Conservation (phyloP, 2,329 filamentous ascomycete species). For the Metarhizium robertsii region DNA sequence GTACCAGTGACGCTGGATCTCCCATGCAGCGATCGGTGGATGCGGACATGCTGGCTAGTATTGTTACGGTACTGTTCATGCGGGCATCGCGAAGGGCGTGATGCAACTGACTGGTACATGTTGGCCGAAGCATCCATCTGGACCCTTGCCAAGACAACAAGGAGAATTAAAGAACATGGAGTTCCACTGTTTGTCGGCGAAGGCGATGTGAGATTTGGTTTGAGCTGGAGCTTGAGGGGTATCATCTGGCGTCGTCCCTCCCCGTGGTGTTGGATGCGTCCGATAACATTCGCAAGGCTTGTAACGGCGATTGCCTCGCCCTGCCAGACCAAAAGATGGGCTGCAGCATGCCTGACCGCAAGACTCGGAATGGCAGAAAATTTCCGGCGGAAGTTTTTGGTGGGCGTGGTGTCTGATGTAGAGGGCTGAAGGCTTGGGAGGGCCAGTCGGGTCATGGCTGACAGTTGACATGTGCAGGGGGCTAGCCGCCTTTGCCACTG, state of each 20-base stretch:
- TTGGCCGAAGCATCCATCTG: neutral
- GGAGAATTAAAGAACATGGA: neutral
- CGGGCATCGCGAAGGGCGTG: neutral
- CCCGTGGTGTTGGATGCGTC: neutral
- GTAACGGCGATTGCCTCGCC: neutral
- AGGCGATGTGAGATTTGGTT: neutral
- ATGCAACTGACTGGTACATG: too few relatives aligned
- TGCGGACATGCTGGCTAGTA: neutral
- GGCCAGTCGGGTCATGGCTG: too few relatives aligned
- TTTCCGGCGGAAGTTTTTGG: neutral
- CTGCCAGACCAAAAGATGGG: neutral
- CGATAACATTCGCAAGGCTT: neutral
- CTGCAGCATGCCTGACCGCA: too few relatives aligned
- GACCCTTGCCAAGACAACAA: neutral
- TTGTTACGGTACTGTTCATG: neutral
- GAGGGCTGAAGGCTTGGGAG: neutral
- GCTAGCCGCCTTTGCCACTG: neutral
- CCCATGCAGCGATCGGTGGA: neutral
- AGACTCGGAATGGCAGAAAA: neutral
- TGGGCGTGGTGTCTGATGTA: neutral
- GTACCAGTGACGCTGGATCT: neutral
- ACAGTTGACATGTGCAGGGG: too few relatives aligned
- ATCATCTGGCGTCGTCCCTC: neutral
- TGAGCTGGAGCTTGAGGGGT: neutral
- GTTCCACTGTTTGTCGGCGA: neutral